A percentile compares a stretch with the other conserved stretches of the same genome.
These are phyloP conservation scores for Fusarium phyllophilum DNA, from an alignment of 2,329 filamentous ascomycete species.

Conservation along the genomic window DNA sequence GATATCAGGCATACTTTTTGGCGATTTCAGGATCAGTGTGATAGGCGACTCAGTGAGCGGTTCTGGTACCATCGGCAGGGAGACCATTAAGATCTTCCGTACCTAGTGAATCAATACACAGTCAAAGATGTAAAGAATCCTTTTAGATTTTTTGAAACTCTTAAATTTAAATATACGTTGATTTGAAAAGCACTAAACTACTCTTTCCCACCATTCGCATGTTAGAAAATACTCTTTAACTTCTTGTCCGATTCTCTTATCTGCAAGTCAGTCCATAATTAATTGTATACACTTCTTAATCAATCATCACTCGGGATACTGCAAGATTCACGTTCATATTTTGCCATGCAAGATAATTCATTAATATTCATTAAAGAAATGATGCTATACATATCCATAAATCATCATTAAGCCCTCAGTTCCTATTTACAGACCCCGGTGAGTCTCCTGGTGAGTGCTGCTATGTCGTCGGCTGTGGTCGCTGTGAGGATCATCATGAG, in stretches of 20 bases:
- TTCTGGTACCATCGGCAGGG: neutral
- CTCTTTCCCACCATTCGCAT: neutral
- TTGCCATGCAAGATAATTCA: constrained; percentile 7
- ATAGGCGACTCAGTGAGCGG: neutral
- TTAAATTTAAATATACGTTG: neutral
- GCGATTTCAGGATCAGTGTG: neutral
- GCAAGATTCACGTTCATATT: neutral
- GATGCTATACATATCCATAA: constrained; percentile 36
- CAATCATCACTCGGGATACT: neutral
- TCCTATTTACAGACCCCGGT: constrained; percentile 56
- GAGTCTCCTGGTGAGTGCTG: constrained; percentile 59
- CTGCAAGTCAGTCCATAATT: neutral
- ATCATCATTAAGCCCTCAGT: constrained; percentile 5
- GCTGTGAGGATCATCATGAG: constrained; percentile 56
- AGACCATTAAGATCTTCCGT: neutral
- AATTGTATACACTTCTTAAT: neutral
- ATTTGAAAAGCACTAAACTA: neutral
- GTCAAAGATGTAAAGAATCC: neutral
- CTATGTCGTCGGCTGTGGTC: constrained; percentile 59
- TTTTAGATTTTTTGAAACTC: neutral
- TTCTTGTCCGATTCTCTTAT: neutral
- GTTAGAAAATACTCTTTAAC: neutral
- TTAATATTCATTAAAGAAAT: constrained; percentile 28
- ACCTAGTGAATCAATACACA: neutral
- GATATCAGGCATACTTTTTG: neutral